A percentile compares a stretch with the other conserved stretches of the same genome.
These are phyloP conservation scores for Skeletonema grethae DNA, from an alignment of 108 stramenopile species.

Conservation along the genomic window DNA sequence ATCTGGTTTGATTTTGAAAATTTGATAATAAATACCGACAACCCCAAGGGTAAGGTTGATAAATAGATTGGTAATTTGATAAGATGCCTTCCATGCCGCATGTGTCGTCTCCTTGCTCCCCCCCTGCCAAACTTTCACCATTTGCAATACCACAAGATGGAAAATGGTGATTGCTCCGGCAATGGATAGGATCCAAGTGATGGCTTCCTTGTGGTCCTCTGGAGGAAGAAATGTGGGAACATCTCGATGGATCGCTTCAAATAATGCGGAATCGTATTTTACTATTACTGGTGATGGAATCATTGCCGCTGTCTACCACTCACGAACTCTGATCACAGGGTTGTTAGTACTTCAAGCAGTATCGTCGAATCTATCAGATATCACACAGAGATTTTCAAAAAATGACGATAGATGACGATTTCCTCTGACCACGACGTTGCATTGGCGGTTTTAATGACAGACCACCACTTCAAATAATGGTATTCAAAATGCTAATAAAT, in stretches of 20 bases:
- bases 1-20: constrained; percentile 22
- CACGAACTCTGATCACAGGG: too few species aligned
- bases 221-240: constrained; percentile 27
- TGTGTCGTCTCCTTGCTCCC: not conserved
- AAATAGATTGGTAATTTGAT: constrained; percentile 64
- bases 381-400: too few species aligned
- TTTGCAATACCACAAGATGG: constrained; percentile 20
- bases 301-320: too few species aligned
- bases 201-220: constrained; percentile 23
- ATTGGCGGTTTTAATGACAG: too few species aligned
- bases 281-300: constrained; percentile 11
- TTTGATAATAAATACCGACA: constrained; percentile 54
- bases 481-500: too few species aligned
- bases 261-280: constrained; percentile 24
- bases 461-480: too few species aligned
- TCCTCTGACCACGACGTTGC: too few species aligned
- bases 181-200: constrained; percentile 20
- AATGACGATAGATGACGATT: too few species aligned
- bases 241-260: constrained; percentile 15
- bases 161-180: constrained; percentile 21
- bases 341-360: too few species aligned
- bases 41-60: constrained; percentile 59
- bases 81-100: constrained; percentile 44
- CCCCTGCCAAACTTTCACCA: constrained; percentile 4
- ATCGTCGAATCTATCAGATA: too few species aligned